Base-by-base conservation (phyloP, 148 eudicot genomes). In the Agrostemma githago region DNA sequence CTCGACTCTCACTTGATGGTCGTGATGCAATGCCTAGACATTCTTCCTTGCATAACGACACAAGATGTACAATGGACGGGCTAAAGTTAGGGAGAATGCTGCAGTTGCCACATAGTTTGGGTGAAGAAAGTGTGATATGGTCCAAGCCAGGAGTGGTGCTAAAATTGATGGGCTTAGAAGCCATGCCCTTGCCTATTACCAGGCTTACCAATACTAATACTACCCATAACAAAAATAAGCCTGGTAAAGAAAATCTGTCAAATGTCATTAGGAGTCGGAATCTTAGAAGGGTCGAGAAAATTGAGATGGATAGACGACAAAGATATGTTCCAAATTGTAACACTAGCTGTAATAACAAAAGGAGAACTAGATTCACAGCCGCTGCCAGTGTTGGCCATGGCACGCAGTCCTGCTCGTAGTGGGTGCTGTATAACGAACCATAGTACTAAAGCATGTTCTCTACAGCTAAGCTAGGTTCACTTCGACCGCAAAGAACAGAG, bases 1-100 rank as follows among this genome's bases (percentile, higher is more conserved):
- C 98, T 56, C 83, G 98, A 21, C 91, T 91, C 74, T 93, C 98
- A 37, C 91, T 93, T 0, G 98, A 93, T 62, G 97, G 98, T 0
- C 88, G 85, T 41, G 98, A 91, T 54, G 79, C 92, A 20, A 88
- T 88, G 97, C 89, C 88, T 70, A 78, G 87, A 19, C 56, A 4
- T 10, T 89, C 92, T 46, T 86, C 92, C 0, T 89, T 91, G 70
- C 81, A 82, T 14, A 84, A 83, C 19, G 62, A 70, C 41, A 38
- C 37, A 20, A 38, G 41, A 2, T 62, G 67, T n/a, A 51, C 56
- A 39, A 10, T 37, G 2, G 79, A 71, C 39, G 74, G 81, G 41
- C 39, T 81, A 53, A 78, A 73, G 37, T 73, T 38, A 11, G 82
- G 77, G 43, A 77, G 74, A 70, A 66, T 66, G 0, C 10, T 67